Conservation (phyloP, 1,139 yeast species). For the Zygoascus sp. region DNA sequence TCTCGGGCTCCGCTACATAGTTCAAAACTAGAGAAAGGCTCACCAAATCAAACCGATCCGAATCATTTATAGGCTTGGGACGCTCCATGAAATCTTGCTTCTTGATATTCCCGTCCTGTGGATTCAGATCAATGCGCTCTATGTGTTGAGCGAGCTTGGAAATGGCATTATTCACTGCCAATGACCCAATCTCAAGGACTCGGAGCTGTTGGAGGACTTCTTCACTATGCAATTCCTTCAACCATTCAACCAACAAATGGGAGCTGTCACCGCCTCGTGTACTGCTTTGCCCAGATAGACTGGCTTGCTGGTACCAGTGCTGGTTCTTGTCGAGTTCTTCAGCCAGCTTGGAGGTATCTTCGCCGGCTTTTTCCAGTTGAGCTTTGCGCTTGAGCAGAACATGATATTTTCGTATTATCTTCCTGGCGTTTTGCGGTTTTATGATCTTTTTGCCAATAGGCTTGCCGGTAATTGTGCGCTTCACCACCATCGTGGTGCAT, state of each 20-base stretch:
- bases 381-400: constrained; percentile 32
- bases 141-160: constrained; percentile 36
- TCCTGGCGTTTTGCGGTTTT: constrained; percentile 28
- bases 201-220: constrained; percentile 14
- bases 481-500: not conserved
- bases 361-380: constrained; percentile 17
- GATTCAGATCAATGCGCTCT: constrained; percentile 69
- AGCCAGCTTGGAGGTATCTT: constrained; percentile 18
- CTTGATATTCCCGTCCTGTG: constrained; percentile 65
- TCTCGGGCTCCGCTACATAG: constrained; percentile 70
- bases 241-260: constrained; percentile 66
- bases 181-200: constrained; percentile 80
- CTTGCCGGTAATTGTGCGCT: constrained; percentile 18
- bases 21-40: constrained; percentile 85
- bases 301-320: constrained; percentile 77
- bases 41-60: constrained; percentile 51
- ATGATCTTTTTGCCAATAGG: constrained; percentile 17
- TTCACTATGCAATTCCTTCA: constrained; percentile 32
- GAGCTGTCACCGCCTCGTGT: constrained; percentile 91
- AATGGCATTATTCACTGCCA: constrained; percentile 64
- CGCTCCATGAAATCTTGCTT: constrained; percentile 84
- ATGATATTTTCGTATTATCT: constrained; percentile 36
- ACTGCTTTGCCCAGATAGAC: constrained; percentile 73
- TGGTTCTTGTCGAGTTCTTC: constrained; percentile 28
- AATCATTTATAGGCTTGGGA: constrained; percentile 52